Base-by-base conservation (phyloP, 306 rosid species). In the Abrus precatorius region DNA sequence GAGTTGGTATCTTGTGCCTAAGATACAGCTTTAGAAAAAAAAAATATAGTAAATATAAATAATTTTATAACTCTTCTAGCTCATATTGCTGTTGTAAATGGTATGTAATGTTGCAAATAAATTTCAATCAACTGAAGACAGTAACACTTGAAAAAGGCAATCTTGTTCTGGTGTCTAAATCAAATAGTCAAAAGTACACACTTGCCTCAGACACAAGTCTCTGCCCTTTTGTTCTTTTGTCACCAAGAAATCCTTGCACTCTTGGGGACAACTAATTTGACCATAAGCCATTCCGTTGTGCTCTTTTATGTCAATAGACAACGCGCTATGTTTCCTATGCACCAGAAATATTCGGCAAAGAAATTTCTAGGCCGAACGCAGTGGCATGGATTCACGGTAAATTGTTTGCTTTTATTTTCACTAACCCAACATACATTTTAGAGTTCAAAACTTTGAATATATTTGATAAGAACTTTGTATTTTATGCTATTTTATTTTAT, bases 81-180 rank as follows among this genome's bases (percentile, higher is more conserved):
- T 45, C 73, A 44, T 5, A 29, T 12, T 67, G 55, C 5, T 43
- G 2, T 44, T 44, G 40, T 67, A 67, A 67, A 9, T 43, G 55
- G 14, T 40, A 28, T 67, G 73, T 14, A 66, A 43, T 44, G 38
- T 67, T 14, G 71, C 48, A 65, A 44, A 20, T 67, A 45, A 41
- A 41, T 65, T 38, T n/a, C 38, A 64, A 36, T 40, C 48, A 38
- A 38, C 70, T 14, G 29, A 12, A 65, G 45, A 40, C 33, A 64
- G 45, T 14, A 38, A 38, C 49, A 64, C 30, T 7, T 12, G 68
- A 62, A 62, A 62, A 6, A 0, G 13, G 8, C 28, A 41, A 4
- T 40, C 33, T 38, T 38, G 30, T n/a, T 40, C 33, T 38, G 13
- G 30, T n/a, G 38, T 7, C 6, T 38, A 6, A 12, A 34, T 38